Percentiles rank a stretch among this genome's conserved stretches.
Conservation (phyloP, 768 basidiomycete genomes). For the Filobasidium wieringae region DNA sequence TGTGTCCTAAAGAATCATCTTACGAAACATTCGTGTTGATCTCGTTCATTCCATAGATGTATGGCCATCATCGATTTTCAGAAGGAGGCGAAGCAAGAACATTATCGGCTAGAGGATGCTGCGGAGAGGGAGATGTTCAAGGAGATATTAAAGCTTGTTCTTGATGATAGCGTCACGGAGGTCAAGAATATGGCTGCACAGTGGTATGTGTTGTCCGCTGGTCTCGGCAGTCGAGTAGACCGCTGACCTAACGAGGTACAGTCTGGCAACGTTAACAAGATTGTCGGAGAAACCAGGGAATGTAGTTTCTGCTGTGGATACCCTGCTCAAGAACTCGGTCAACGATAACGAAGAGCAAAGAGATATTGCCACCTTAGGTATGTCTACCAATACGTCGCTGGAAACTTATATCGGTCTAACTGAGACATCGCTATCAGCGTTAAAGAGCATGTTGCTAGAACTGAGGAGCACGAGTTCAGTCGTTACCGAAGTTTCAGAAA, state of each 20-base stretch:
- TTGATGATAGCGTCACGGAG: slow-evolving; percentile 86
- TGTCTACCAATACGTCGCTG: neutral
- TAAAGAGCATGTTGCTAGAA: slow-evolving; percentile 90
- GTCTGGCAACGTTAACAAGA: slow-evolving; percentile 58
- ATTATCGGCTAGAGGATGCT: slow-evolving; percentile 68
- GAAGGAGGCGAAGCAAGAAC: neutral
- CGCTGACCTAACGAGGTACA: neutral
- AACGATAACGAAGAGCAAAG: slow-evolving; percentile 84
- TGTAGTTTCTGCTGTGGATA: slow-evolving; percentile 74
- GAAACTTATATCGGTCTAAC: slow-evolving; percentile 18
- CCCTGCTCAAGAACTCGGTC: slow-evolving; percentile 70
- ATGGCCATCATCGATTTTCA: slow-evolving; percentile 88
- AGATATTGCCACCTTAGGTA: slow-evolving; percentile 88
- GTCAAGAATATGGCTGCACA: slow-evolving; percentile 97
- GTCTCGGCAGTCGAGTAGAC: neutral
- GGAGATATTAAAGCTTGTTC: slow-evolving; percentile 67
- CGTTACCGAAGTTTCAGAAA: slow-evolving; percentile 64
- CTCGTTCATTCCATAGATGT: slow-evolving; percentile 47
- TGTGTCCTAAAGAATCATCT: slow-evolving; percentile 9
- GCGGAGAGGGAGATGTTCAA: slow-evolving; percentile 74
- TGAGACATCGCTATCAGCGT: slow-evolving; percentile 11
- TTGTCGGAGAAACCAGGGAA: slow-evolving; percentile 63
- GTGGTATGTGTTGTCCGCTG: slow-evolving; percentile 49
- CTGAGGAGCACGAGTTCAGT: slow-evolving; percentile 71
- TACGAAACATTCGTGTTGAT: neutral